phyloP scores from a whole-genome alignment of 176 grass and related monocot species.

The maize (Zea mays) region DNA sequence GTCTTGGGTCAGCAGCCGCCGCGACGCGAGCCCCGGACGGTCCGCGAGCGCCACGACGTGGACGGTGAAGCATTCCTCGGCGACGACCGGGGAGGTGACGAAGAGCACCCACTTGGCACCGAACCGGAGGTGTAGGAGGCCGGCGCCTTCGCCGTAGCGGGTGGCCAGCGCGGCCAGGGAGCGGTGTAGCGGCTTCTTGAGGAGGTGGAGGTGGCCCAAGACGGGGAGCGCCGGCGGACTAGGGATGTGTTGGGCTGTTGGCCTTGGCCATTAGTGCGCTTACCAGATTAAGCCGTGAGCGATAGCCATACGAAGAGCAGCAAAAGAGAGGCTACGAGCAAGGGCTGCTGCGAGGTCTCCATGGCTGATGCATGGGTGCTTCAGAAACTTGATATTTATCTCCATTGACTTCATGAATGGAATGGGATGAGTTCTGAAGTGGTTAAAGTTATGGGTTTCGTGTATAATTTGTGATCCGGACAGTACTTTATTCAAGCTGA shows the following conservation, averaged over 20 bases:
- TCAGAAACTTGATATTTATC: not conserved
- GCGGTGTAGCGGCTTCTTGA: slow-evolving; percentile 66
- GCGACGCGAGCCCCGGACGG: slow-evolving; percentile 47
- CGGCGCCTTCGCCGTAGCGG: slow-evolving; percentile 33
- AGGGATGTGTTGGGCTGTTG: slow-evolving; percentile 24
- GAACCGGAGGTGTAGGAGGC: slow-evolving; percentile 60
- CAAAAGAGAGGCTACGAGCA: slow-evolving; percentile 20
- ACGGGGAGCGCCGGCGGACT: slow-evolving; percentile 50
- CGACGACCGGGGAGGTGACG: slow-evolving; percentile 54
- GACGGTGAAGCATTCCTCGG: slow-evolving; percentile 64
- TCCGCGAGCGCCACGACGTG: slow-evolving; percentile 62
- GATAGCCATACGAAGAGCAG: slow-evolving; percentile 22
- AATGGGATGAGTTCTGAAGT: not conserved
- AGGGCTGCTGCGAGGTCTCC: slow-evolving; percentile 15
- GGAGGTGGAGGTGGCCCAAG: slow-evolving; percentile 76
- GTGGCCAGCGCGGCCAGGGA: slow-evolving; percentile 42
- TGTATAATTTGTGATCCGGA: too few relatives aligned
- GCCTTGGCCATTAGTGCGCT: not conserved
- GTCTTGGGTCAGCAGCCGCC: slow-evolving; percentile 28
- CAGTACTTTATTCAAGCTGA: too few relatives aligned
- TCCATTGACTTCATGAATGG: slow-evolving; percentile 8
- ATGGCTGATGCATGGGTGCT: not conserved
- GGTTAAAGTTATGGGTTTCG: too few relatives aligned
- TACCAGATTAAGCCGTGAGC: not conserved
- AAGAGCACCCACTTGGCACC: slow-evolving; percentile 50